Evolutionary conservation across 225 moss, liverwort and hornwort genomes (phyloP).

Genomic region (Bryum argenteum): DNA sequence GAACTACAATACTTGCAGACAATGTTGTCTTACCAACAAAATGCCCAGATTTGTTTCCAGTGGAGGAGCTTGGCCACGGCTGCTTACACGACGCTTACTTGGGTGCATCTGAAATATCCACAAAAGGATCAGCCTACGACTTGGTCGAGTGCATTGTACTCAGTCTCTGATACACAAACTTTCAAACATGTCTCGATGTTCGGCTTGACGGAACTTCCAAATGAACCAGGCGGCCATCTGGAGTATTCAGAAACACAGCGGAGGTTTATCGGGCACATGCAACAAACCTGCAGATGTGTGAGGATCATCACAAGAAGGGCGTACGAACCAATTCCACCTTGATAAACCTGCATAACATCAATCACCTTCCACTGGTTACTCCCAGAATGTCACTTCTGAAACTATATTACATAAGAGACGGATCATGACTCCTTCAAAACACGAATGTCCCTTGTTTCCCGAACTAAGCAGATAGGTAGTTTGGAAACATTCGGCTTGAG

Average conservation of each 20-base stretch:
- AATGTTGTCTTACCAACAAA: conserved; percentile 65
- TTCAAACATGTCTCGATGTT: neutral
- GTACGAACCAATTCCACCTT: conserved; percentile 97
- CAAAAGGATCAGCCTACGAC: conserved; percentile 14
- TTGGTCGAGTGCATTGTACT: neutral
- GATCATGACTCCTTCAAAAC: neutral
- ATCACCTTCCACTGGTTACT: conserved; percentile 18
- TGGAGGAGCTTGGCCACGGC: conserved; percentile 57
- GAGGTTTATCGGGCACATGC: neutral
- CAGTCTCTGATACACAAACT: neutral
- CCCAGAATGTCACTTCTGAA: neutral
- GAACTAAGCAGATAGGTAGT: neutral
- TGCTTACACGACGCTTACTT: conserved; percentile 64
- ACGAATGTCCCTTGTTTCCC: neutral
- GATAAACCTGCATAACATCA: conserved; percentile 71
- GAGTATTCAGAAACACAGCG: conserved; percentile 7
- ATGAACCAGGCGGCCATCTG: neutral
- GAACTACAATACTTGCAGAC: neutral
- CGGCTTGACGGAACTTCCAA: neutral
- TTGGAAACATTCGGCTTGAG: neutral
- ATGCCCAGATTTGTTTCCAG: conserved; percentile 94
- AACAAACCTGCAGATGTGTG: conserved; percentile 87
- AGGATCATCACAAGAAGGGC: conserved; percentile 95
- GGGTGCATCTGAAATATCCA: conserved; percentile 79
- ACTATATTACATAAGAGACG: neutral